A percentile compares a stretch with the other conserved stretches of the same genome.
These are phyloP conservation scores for Chaetoceros muelleri DNA, from an alignment of 108 stramenopile species.

Conservation along the genomic window DNA sequence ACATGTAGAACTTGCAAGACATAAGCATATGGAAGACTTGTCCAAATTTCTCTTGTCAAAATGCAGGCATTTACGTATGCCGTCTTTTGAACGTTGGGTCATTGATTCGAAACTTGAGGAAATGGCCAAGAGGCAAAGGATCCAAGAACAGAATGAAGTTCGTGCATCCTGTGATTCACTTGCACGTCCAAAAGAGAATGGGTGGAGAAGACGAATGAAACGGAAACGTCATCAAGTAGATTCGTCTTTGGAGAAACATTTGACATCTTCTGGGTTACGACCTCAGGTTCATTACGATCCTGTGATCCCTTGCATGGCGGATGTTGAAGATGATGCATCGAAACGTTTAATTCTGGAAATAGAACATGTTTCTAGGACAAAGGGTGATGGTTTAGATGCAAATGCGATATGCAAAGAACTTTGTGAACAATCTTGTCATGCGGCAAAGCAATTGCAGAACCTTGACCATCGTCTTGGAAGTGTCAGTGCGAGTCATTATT, in stretches of 20 bases:
- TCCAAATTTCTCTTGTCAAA: constrained; percentile 39
- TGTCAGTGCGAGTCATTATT: constrained; percentile 5
- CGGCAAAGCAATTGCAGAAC: constrained; percentile 9
- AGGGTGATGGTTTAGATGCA: constrained; percentile 7
- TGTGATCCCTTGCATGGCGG: constrained; percentile 19
- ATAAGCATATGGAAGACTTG: constrained; percentile 40
- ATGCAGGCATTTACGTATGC: constrained; percentile 43
- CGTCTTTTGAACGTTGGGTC: constrained; percentile 64
- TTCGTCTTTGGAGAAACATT: constrained; percentile 1
- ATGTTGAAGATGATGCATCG: constrained; percentile 13
- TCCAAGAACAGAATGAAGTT: constrained; percentile 7
- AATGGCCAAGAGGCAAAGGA: constrained; percentile 7
- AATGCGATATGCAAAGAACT: constrained; percentile 14
- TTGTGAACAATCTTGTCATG: constrained; percentile 9
- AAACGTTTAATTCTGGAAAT: constrained; percentile 20
- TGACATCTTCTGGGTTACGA: neutral
- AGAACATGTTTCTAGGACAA: neutral
- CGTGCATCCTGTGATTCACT: too few relatives aligned
- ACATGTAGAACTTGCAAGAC: constrained; percentile 49
- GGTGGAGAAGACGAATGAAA: constrained; percentile 12
- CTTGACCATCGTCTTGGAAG: constrained; percentile 17
- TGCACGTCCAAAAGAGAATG: neutral
- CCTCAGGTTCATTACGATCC: constrained; percentile 20
- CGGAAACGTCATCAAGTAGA: constrained; percentile 7
- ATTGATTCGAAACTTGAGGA: constrained; percentile 65